Evolutionary conservation across 2,329 filamentous ascomycete species (phyloP).

Genomic region (Claviceps spartinae): DNA sequence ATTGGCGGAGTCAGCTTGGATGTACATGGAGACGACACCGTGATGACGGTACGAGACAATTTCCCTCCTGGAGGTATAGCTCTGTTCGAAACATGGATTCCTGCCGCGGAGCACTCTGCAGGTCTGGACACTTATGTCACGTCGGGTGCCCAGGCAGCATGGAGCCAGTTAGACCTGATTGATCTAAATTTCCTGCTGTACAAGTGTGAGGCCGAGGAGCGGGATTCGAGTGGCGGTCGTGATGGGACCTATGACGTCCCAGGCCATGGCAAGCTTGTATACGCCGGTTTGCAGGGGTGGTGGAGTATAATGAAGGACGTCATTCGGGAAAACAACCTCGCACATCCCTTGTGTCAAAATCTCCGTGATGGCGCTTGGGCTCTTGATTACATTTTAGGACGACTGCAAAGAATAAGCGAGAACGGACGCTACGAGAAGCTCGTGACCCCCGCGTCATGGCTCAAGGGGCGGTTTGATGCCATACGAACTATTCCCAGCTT

Average conservation of each 20-base stretch:
- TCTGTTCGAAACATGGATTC: constrained; percentile 92
- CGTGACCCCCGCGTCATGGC: constrained; percentile 56
- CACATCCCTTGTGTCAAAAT: constrained; percentile 86
- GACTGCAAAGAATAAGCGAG: constrained; percentile 59
- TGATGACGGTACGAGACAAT: constrained; percentile 65
- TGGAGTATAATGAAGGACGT: constrained; percentile 83
- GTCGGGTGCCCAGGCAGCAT: constrained; percentile 64
- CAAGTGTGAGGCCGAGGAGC: constrained; percentile 77
- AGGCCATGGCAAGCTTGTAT: constrained; percentile 70
- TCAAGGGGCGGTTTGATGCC: constrained; percentile 73
- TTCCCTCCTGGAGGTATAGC: constrained; percentile 93
- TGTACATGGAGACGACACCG: constrained; percentile 56
- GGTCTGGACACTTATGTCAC: constrained; percentile 81
- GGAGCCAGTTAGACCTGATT: constrained; percentile 57
- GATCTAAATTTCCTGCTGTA: constrained; percentile 91
- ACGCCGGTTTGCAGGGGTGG: constrained; percentile 96
- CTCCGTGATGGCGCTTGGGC: constrained; percentile 86
- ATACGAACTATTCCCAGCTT: constrained; percentile 79
- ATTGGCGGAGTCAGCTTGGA: constrained; percentile 63
- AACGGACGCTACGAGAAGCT: constrained; percentile 50
- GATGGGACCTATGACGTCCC: constrained; percentile 89
- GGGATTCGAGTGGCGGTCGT: constrained; percentile 60
- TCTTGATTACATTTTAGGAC: constrained; percentile 70
- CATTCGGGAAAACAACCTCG: constrained; percentile 78
- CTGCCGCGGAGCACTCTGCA: constrained; percentile 67